Evolutionary conservation across 1,139 yeast genomes (phyloP).

Genomic region (Kodamaea fungicola): DNA sequence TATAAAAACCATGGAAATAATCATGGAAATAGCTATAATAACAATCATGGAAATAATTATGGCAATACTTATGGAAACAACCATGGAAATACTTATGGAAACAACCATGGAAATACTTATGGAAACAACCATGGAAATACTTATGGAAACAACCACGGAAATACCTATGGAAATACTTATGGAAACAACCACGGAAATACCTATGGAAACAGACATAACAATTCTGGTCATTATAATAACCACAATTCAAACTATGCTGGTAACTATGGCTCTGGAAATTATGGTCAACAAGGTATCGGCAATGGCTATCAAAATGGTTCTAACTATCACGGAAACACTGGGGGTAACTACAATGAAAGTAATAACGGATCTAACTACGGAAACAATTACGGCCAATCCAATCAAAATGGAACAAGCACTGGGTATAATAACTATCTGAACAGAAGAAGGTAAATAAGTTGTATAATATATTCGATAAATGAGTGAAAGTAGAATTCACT

Average conservation of each 20-base stretch:
- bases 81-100: neutral
- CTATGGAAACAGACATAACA: conserved; percentile 1
- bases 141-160: conserved; percentile 9
- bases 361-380: conserved; percentile 1
- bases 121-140: neutral
- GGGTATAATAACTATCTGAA: conserved; percentile 8
- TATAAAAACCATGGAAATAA: conserved; percentile 9
- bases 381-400: conserved; percentile 1
- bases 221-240: neutral
- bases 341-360: neutral
- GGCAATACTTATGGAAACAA: conserved; percentile 8
- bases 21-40: conserved; percentile 7
- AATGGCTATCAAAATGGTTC: neutral
- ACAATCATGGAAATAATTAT: conserved; percentile 4
- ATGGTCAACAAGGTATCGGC: neutral
- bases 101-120: conserved; percentile 1
- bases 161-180: conserved; percentile 3
- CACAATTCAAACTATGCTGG: conserved; percentile 3
- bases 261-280: conserved; percentile 4
- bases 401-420: conserved; percentile 8
- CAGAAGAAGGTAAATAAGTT: conserved; percentile 1
- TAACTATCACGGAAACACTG: conserved; percentile 1
- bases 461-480: neutral
- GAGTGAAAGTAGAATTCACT: too few relatives aligned
- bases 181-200: conserved; percentile 7